phyloP scores from a whole-genome alignment of 2,329 filamentous ascomycete genomes.

The Saccharata proteae region DNA sequence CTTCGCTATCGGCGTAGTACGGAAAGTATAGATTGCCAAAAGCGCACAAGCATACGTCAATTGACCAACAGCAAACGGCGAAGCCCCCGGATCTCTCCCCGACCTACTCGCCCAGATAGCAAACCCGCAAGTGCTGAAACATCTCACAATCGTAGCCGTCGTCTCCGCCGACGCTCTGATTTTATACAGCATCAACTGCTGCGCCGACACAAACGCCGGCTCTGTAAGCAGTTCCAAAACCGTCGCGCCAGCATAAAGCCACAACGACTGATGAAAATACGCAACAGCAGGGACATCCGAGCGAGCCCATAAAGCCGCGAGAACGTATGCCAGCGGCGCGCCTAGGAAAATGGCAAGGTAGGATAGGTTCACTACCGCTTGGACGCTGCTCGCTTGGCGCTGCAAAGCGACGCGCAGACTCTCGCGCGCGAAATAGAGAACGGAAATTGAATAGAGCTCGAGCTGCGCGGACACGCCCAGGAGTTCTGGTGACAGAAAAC shows the following conservation, averaged over 20 bases:
- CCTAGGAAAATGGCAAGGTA: constrained; percentile 67
- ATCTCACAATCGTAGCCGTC: constrained; percentile 66
- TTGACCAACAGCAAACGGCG: constrained; percentile 86
- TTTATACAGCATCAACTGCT: constrained; percentile 68
- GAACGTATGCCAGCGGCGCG: constrained; percentile 45
- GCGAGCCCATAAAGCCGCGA: constrained; percentile 58
- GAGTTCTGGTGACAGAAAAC: constrained; percentile 72
- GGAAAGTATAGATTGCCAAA: constrained; percentile 55
- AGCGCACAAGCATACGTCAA: constrained; percentile 60
- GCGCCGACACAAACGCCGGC: constrained; percentile 78
- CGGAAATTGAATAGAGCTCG: constrained; percentile 82
- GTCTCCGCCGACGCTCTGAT: constrained; percentile 74
- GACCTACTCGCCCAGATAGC: constrained; percentile 51
- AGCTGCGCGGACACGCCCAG: constrained; percentile 81
- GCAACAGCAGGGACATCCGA: constrained; percentile 44
- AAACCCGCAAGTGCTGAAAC: constrained; percentile 57
- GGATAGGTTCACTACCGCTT: constrained; percentile 78
- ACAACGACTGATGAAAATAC: constrained; percentile 47
- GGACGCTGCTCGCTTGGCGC: constrained; percentile 50
- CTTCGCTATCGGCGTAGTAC: constrained; percentile 45
- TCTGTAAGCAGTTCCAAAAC: constrained; percentile 71
- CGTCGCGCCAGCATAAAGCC: constrained; percentile 44
- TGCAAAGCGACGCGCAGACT: constrained; percentile 85
- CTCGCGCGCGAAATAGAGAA: constrained; percentile 91
- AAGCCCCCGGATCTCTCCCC: constrained; percentile 51